Evolutionary conservation across 805 yeast genomes (phyloP).

Genomic region (Ascoidea asiatica): DNA sequence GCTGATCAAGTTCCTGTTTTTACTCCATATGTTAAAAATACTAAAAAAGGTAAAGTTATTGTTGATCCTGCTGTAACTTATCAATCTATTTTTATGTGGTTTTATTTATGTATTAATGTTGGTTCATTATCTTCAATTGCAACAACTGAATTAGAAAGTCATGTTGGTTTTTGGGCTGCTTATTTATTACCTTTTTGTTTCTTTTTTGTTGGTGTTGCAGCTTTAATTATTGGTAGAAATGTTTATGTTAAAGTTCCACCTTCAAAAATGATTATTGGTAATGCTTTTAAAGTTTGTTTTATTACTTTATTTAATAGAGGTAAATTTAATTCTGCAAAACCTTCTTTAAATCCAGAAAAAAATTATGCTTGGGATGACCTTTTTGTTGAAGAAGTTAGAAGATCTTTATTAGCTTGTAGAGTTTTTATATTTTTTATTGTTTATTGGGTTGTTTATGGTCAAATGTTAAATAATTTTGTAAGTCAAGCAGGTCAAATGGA

Average conservation of each 20-base stretch:
- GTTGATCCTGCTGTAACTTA: constrained; percentile 58
- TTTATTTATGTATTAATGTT: constrained; percentile 63
- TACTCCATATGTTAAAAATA: constrained; percentile 32
- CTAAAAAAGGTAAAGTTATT: constrained; percentile 54
- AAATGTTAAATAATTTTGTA: constrained; percentile 60
- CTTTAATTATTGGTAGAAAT: constrained; percentile 38
- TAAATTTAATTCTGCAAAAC: constrained; percentile 42
- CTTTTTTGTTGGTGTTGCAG: constrained; percentile 45
- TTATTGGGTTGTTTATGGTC: constrained; percentile 64
- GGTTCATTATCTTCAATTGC: constrained; percentile 69
- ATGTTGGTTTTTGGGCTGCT: constrained; percentile 64
- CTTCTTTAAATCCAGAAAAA: constrained; percentile 33
- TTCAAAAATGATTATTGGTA: constrained; percentile 44
- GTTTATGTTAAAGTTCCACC: constrained; percentile 47
- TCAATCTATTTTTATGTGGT: constrained; percentile 63
- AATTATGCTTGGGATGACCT: constrained; percentile 48
- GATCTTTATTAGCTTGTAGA: constrained; percentile 58
- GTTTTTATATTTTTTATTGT: constrained; percentile 60
- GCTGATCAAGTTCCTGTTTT: constrained; percentile 27
- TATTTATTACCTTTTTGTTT: constrained; percentile 58
- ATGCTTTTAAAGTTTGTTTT: constrained; percentile 31
- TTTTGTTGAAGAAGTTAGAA: constrained; percentile 60
- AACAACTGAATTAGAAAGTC: constrained; percentile 57
- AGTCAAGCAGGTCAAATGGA: constrained; percentile 68
- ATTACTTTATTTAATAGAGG: constrained; percentile 33